These are phyloP conservation scores for Polyplosphaeria fusca DNA, from an alignment of 495 filamentous ascomycete genomes.

Conservation along the genomic window DNA sequence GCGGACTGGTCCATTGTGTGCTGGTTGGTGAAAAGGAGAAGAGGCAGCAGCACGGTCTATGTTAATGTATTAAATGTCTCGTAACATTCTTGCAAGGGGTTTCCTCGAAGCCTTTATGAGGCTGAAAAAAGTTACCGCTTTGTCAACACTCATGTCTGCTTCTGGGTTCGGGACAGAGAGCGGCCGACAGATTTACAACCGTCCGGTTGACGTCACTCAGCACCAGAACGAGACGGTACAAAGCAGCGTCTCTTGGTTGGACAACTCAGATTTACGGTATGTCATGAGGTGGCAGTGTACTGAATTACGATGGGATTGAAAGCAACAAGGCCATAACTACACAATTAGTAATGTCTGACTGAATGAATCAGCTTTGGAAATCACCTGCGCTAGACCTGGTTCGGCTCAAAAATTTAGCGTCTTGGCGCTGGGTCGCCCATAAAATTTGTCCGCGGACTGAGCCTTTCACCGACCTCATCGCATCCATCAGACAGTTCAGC, in stretches of 20 bases:
- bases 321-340: no score
- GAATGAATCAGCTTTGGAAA: neutral
- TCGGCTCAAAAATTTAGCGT: neutral
- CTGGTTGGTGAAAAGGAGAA: neutral
- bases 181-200: neutral
- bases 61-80: no score
- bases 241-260: no score
- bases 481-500: constrained; percentile 26
- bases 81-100: no score
- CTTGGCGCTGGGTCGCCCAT: neutral
- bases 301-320: no score
- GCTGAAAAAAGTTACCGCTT: no score
- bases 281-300: neutral
- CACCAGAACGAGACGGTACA: no score
- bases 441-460: neutral
- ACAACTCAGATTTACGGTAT: neutral
- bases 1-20: constrained; percentile 7
- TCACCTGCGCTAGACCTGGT: neutral
- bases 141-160: no score
- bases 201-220: neutral
- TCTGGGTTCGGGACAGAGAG: neutral
- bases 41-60: no score
- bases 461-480: neutral
- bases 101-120: no score
- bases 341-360: no score